A percentile compares a stretch with the other conserved stretches of the same genome.
These are phyloP conservation scores for Metschnikowia peoriensis DNA, from an alignment of 805 yeast species.

Conservation along the genomic window DNA sequence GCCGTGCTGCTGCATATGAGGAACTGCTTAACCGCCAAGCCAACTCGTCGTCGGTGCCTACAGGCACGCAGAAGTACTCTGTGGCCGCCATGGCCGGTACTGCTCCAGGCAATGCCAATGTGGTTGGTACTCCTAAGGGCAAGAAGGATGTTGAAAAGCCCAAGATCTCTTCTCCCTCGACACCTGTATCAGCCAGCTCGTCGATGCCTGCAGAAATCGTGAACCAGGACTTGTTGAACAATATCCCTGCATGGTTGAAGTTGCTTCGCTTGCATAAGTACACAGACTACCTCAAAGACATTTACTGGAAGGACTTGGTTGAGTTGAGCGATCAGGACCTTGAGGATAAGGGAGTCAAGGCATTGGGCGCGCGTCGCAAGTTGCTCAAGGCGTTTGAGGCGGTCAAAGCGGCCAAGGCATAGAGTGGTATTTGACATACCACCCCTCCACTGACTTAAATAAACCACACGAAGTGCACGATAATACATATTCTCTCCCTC, in stretches of 20 bases:
- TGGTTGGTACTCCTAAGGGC: neutral
- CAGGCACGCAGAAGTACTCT: slow-evolving; percentile 19
- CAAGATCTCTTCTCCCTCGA: slow-evolving; percentile 9
- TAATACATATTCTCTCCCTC: neutral
- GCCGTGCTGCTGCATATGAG: slow-evolving; percentile 21
- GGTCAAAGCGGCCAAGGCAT: slow-evolving; percentile 43
- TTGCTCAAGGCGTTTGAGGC: slow-evolving; percentile 86
- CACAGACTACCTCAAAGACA: slow-evolving; percentile 74
- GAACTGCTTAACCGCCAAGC: slow-evolving; percentile 36
- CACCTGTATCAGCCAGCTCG: slow-evolving; percentile 9
- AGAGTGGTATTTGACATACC: slow-evolving; percentile 5
- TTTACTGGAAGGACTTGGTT: slow-evolving; percentile 78
- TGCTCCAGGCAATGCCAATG: neutral
- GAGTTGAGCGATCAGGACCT: slow-evolving; percentile 66
- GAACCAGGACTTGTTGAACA: slow-evolving; percentile 52
- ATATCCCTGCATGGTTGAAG: slow-evolving; percentile 92
- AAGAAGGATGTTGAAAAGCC: slow-evolving; percentile 10
- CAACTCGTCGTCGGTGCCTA: slow-evolving; percentile 40
- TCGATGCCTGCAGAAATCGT: slow-evolving; percentile 45
- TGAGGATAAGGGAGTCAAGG: slow-evolving; percentile 80
- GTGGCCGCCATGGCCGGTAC: slow-evolving; percentile 1
- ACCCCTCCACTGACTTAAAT: neutral
- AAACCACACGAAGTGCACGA: slow-evolving; percentile 5
- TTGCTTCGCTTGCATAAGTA: slow-evolving; percentile 89
- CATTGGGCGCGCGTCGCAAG: slow-evolving; percentile 94